Base-by-base conservation (phyloP, 139 green algal genomes). In the Yamagishiella unicocca region DNA sequence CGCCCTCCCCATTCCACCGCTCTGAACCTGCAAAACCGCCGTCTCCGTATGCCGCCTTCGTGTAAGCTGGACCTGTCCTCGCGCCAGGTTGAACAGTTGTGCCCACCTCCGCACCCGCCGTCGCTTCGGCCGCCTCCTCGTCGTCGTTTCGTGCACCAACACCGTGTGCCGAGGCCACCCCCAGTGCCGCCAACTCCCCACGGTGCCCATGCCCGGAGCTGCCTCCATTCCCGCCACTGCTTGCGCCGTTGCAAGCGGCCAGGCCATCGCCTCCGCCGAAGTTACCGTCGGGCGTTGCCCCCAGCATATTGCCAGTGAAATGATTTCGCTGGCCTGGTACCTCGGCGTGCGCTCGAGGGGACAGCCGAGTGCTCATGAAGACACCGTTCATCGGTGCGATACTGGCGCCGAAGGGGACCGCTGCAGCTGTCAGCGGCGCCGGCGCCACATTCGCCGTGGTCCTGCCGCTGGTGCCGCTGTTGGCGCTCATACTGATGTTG, bases 401-500 rank as follows among this genome's bases (percentile, higher is more conserved):
- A n/a, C 58, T n/a, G 6, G 58, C n/a, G 6, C 64, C 64, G 29
- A 7, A 25, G 24, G 43, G 37, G 46, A 25, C 38, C 27, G 77
- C 77, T 84, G 37, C 37, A 25, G 77, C 55, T n/a, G 77, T 25
- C 72, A 66, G 74, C 1, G 46, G 46, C 10, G n/a, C 46, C 46
- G 4, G 27, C n/a, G 17, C 9, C 27, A 50, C 19, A 46, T 31
- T 38, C 2, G 31, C 46, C 19, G 46, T 14, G 1, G 27, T 61
- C 45, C 40, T 12, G 55, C 58, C 58, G 61, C 61, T 75, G 40
- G 40, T 66, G 1, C 31, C 14, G 55, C 83, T 79, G 73, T 55
- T 70, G 21, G 71, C 35, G 62, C 80, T 74, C 83, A 54, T 84
- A 58, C 38, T 84, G 55, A 61, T 75, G 79, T 76, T 85, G 21